These are phyloP conservation scores for Crepidotus variabilis DNA, from an alignment of 768 basidiomycete species.

Conservation along the genomic window DNA sequence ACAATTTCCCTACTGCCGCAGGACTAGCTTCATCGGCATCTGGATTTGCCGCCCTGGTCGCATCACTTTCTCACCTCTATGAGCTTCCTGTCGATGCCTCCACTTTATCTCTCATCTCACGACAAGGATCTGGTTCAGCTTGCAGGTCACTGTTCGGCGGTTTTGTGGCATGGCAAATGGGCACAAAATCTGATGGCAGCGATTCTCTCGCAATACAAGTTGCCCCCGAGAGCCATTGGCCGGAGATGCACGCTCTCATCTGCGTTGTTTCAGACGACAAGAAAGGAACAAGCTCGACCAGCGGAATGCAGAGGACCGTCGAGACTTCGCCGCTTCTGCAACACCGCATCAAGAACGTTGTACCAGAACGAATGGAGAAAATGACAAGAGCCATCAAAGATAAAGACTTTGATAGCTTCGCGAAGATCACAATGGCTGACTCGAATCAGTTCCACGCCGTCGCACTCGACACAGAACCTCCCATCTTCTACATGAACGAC, in stretches of 20 bases:
- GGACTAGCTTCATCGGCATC: conserved; percentile 97
- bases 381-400: conserved; percentile 78
- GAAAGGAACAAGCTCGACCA: conserved; percentile 92
- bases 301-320: conserved; percentile 97
- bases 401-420: conserved; percentile 87
- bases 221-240: conserved; percentile 86
- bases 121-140: conserved; percentile 96
- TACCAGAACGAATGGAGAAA: conserved; percentile 79
- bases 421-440: conserved; percentile 91
- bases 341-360: conserved; percentile 83
- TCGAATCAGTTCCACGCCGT: conserved; percentile 99
- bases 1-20: conserved; percentile 99
- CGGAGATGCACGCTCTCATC: conserved; percentile 94
- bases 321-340: conserved; percentile 86
- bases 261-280: conserved; percentile 96
- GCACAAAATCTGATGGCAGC: conserved; percentile 58
- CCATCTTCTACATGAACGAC: conserved; percentile 99
- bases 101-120: conserved; percentile 87
- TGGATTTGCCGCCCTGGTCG: conserved; percentile 92
- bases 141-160: conserved; percentile 98
- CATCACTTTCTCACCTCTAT: conserved; percentile 87
- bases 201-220: conserved; percentile 90
- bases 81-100: conserved; percentile 73
- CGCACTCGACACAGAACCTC: conserved; percentile 93
- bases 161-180: conserved; percentile 93